Evolutionary conservation across 495 filamentous ascomycete genomes (phyloP).

Genomic region (Podospora pseudopauciseta): DNA sequence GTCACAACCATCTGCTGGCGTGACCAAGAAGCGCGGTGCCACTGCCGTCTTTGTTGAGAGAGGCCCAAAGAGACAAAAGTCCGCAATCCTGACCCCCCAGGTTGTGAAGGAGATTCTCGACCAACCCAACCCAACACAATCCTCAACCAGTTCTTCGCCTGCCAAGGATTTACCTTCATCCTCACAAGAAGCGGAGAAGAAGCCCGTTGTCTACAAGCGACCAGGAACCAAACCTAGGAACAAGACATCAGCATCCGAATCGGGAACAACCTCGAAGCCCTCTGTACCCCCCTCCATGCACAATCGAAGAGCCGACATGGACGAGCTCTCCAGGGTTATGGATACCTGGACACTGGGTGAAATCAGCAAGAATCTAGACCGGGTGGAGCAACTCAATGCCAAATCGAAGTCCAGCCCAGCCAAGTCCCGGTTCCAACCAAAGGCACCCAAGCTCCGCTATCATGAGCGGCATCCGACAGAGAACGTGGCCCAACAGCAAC

Average conservation of each 20-base stretch:
- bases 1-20: slow-evolving; percentile 21
- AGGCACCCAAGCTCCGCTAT: slow-evolving; percentile 44
- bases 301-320: slow-evolving; percentile 40
- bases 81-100: background rate
- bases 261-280: slow-evolving; percentile 18
- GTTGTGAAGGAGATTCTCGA: slow-evolving; percentile 5
- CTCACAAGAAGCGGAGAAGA: background rate
- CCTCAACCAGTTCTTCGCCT: background rate
- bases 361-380: slow-evolving; percentile 44
- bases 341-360: slow-evolving; percentile 47
- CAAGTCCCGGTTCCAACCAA: slow-evolving; percentile 42
- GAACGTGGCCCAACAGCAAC: slow-evolving; percentile 17
- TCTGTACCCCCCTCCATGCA: slow-evolving; percentile 40
- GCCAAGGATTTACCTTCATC: background rate
- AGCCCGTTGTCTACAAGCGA: slow-evolving; percentile 21
- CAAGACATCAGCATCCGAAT: background rate
- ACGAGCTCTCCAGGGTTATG: slow-evolving; percentile 47
- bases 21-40: slow-evolving; percentile 38
- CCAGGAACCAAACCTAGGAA: slow-evolving; percentile 21
- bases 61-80: slow-evolving; percentile 33
- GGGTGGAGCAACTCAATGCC: slow-evolving; percentile 32
- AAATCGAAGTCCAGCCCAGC: slow-evolving; percentile 22
- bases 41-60: slow-evolving; percentile 50
- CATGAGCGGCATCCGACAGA: slow-evolving; percentile 47
- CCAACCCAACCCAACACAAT: background rate